phyloP scores from a whole-genome alignment of 257 asterid species.

The Asclepias syriaca region DNA sequence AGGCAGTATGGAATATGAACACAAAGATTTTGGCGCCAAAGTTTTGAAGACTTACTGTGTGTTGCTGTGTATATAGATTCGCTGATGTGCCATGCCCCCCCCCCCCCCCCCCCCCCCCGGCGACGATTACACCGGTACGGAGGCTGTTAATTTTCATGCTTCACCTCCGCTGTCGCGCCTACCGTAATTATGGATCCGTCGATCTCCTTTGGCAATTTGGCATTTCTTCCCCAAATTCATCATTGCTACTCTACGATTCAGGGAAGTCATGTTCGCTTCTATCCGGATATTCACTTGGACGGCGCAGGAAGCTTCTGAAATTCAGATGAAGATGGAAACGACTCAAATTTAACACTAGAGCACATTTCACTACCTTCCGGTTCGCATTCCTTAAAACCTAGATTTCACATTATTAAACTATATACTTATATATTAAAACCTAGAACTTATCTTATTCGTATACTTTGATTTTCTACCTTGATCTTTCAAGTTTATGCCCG shows the following conservation, averaged over 20 bases:
- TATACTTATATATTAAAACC: too few species aligned
- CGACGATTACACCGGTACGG: not conserved
- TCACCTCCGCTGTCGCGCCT: not conserved
- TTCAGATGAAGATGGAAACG: not conserved
- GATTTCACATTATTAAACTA: not conserved
- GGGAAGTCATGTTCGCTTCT: not conserved
- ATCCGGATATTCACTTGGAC: not conserved
- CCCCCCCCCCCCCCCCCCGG: not conserved
- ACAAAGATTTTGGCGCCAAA: conserved; percentile 1
- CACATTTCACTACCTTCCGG: conserved; percentile 4
- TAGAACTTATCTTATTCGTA: too few species aligned
- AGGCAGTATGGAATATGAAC: too few species aligned
- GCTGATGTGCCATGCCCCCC: not conserved
- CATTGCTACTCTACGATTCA: not conserved
- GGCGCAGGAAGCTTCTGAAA: not conserved
- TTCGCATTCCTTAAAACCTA: not conserved
- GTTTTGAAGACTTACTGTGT: not conserved
- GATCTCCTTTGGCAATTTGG: not conserved
- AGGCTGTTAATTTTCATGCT: not conserved
- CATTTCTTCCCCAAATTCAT: not conserved
- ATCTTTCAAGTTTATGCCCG: not conserved
- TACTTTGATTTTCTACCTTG: not conserved
- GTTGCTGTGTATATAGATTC: too few species aligned
- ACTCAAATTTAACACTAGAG: not conserved
- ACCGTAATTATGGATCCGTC: not conserved